Evolutionary conservation across 2,329 filamentous ascomycete genomes (phyloP).

Genomic region (Fusarium sp.): DNA sequence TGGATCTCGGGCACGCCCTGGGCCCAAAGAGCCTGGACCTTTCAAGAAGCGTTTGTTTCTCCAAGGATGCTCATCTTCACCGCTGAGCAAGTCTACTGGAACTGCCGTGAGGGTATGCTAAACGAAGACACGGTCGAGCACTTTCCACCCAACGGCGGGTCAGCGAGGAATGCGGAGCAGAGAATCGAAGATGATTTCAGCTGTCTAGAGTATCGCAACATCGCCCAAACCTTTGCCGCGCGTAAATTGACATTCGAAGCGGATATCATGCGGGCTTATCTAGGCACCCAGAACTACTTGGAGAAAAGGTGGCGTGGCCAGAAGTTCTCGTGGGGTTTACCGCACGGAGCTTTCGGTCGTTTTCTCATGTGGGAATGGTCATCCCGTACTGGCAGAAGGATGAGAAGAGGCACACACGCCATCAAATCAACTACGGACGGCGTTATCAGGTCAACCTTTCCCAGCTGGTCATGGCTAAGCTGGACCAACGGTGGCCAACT

Average conservation of each 20-base stretch:
- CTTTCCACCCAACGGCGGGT: background rate
- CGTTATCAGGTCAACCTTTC: too few species aligned
- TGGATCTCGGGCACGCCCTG: constrained; percentile 6
- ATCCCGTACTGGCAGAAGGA: too few species aligned
- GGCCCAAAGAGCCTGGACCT: constrained; percentile 13
- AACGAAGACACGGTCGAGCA: constrained; percentile 3
- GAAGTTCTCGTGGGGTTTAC: too few species aligned
- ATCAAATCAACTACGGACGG: too few species aligned
- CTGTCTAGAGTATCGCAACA: background rate
- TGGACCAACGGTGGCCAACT: too few species aligned
- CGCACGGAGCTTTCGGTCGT: too few species aligned
- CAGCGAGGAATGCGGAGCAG: background rate
- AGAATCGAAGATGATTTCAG: background rate
- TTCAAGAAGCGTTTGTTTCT: constrained; percentile 6
- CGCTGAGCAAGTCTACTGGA: constrained; percentile 10
- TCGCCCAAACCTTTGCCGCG: constrained; percentile 1
- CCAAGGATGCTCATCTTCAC: constrained; percentile 1
- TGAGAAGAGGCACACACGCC: too few species aligned
- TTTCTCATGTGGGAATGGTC: too few species aligned
- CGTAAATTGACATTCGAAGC: constrained; percentile 2
- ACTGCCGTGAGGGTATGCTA: background rate
- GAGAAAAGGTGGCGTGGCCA: too few species aligned
- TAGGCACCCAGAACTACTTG: background rate
- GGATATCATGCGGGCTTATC: constrained; percentile 5
- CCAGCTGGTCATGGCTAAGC: too few species aligned